A percentile compares a stretch with the other conserved stretches of the same genome.
phyloP scores from a whole-genome alignment of 2,329 filamentous ascomycete genomes.

The Colletotrichum musicola region DNA sequence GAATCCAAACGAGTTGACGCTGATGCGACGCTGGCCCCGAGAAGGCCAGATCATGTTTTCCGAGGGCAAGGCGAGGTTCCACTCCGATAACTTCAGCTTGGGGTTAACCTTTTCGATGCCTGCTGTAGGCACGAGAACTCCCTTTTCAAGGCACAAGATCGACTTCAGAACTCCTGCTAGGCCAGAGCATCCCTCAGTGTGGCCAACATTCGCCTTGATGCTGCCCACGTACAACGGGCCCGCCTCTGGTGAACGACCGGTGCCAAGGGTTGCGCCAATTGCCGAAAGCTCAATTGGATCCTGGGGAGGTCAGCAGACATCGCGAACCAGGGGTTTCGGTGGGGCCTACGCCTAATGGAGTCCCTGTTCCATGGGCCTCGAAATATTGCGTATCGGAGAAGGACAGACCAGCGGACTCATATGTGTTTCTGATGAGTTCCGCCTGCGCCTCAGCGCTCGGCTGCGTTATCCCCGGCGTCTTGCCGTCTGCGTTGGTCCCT shows the following conservation, averaged over 20 bases:
- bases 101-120: conserved; percentile 62
- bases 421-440: conserved; percentile 39
- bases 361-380: conserved; percentile 62
- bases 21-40: conserved; percentile 59
- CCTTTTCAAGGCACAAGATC: conserved; percentile 54
- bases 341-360: conserved; percentile 5
- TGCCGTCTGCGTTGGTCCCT: conserved; percentile 51
- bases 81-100: conserved; percentile 48
- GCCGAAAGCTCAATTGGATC: conserved; percentile 67
- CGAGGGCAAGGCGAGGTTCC: conserved; percentile 47
- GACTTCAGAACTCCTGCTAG: conserved; percentile 58
- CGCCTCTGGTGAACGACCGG: conserved; percentile 47
- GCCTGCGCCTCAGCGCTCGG: conserved; percentile 54
- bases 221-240: conserved; percentile 48
- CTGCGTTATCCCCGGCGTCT: conserved; percentile 50
- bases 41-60: conserved; percentile 42
- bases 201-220: conserved; percentile 56
- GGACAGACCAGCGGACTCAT: not conserved
- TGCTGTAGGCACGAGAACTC: conserved; percentile 62
- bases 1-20: conserved; percentile 42
- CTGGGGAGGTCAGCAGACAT: conserved; percentile 58
- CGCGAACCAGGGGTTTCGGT: not conserved
- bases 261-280: conserved; percentile 58
- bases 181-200: conserved; percentile 58
- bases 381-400: conserved; percentile 49